Conservation (phyloP, 2,329 filamentous ascomycete species). For the Colletotrichum sp. region DNA sequence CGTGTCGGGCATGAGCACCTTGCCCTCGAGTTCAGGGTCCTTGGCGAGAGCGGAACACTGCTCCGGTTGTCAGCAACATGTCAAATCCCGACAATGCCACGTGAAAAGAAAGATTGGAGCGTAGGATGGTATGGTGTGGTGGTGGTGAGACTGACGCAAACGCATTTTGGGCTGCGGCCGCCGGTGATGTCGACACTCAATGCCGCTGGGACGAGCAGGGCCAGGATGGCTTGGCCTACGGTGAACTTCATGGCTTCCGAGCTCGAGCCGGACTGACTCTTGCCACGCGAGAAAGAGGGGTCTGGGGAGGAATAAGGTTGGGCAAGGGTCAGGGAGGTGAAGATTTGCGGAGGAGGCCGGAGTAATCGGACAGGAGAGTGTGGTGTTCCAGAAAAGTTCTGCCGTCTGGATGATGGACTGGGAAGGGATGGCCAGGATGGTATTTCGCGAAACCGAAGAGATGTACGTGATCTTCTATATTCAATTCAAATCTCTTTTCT, state of each 20-base stretch:
- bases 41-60: constrained; percentile 28
- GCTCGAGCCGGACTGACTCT: background rate
- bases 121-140: background rate
- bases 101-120: background rate
- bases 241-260: background rate
- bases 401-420: background rate
- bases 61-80: background rate
- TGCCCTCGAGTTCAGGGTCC: constrained; percentile 25
- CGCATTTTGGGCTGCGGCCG: background rate
- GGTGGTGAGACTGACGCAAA: background rate
- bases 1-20: constrained; percentile 25
- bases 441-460: background rate
- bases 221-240: background rate
- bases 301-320: background rate
- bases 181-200: background rate
- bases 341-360: background rate
- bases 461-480: background rate
- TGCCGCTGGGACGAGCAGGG: background rate
- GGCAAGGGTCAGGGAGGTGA: background rate
- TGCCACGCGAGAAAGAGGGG: background rate
- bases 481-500: background rate
- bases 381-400: background rate
- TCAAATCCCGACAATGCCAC: too few relatives aligned
- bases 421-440: background rate
- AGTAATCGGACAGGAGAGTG: background rate